Percentiles rank a stretch among this genome's conserved stretches.
Conservation (phyloP, 2,329 filamentous ascomycete genomes). For the Pestalotiopsis sp. region DNA sequence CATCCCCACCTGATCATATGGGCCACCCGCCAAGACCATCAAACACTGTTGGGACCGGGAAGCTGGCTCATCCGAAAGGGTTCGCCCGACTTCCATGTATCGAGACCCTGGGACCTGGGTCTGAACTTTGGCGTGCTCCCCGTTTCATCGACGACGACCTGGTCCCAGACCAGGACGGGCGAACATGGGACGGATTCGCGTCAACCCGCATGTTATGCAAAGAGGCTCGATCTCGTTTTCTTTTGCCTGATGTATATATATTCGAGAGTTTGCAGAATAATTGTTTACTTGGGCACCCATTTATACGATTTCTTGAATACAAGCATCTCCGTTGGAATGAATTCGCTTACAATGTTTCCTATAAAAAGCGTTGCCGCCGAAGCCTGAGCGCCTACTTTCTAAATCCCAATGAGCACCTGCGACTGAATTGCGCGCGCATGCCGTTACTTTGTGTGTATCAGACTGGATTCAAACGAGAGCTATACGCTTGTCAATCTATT, state of each 20-base stretch:
- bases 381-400: too few relatives aligned
- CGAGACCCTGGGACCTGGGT: background rate
- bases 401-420: too few relatives aligned
- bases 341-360: too few relatives aligned
- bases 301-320: too few relatives aligned
- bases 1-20: background rate
- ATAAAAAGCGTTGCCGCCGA: too few relatives aligned
- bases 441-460: background rate
- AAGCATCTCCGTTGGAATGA: too few relatives aligned
- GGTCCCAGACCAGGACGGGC: background rate
- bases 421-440: too few relatives aligned
- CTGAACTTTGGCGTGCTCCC: background rate
- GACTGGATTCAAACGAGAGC: background rate
- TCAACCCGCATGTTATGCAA: background rate
- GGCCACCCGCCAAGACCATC: background rate
- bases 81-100: background rate
- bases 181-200: background rate
- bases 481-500: background rate
- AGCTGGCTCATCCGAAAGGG: background rate
- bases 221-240: background rate
- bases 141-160: background rate
- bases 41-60: background rate
- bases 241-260: background rate
- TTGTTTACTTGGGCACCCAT: too few relatives aligned
- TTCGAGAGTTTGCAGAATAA: too few relatives aligned